Evolutionary conservation across 164 flowering plant genomes (phyloP).

Genomic region (Macadamia tetraphylla): DNA sequence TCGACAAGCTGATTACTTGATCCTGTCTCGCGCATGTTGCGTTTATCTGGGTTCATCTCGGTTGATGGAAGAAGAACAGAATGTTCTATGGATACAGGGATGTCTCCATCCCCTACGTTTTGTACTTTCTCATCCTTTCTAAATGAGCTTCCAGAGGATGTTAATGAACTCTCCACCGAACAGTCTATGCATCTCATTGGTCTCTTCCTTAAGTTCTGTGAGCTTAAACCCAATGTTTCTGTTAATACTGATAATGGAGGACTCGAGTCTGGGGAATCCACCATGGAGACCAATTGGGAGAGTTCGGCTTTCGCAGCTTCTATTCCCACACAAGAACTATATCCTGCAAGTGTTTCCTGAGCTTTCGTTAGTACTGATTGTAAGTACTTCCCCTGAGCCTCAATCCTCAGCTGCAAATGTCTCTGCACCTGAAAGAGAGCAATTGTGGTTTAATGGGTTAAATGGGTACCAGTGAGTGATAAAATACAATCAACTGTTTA

Average conservation of each 20-base stretch:
- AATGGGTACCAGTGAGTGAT: background rate
- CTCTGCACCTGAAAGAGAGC: conserved; percentile 65
- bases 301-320: conserved; percentile 62
- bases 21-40: conserved; percentile 8
- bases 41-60: conserved; percentile 21
- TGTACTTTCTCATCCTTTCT: conserved; percentile 33
- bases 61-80: conserved; percentile 24
- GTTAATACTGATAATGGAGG: conserved; percentile 31
- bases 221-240: conserved; percentile 30
- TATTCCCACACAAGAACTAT: conserved; percentile 36
- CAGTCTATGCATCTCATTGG: conserved; percentile 25
- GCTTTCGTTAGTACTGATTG: conserved; percentile 80
- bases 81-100: conserved; percentile 8
- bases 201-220: conserved; percentile 23
- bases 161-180: conserved; percentile 62
- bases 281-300: conserved; percentile 59
- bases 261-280: conserved; percentile 31
- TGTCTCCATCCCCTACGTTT: conserved; percentile 16
- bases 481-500: background rate
- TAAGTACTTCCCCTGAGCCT: conserved; percentile 90
- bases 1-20: conserved; percentile 17
- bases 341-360: conserved; percentile 68
- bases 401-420: conserved; percentile 89
- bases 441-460: background rate
- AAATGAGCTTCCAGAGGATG: conserved; percentile 54